Conservation (phyloP, 768 basidiomycete genomes). For the Tremella fuciformis region DNA sequence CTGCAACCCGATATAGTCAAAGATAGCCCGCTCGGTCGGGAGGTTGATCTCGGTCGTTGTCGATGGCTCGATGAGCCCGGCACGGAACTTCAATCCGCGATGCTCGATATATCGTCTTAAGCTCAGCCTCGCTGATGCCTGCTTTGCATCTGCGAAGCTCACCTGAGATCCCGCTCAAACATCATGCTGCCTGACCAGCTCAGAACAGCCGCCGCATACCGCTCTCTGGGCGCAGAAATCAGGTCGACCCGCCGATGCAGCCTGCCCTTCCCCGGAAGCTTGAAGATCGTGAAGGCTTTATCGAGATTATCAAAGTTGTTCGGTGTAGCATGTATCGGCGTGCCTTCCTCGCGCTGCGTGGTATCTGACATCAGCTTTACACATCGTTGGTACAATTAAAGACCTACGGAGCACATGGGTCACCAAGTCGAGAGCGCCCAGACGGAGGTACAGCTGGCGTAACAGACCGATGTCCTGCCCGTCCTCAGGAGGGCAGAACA, state of each 20-base stretch:
- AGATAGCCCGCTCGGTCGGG: constrained; percentile 48
- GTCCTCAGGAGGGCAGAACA: constrained; percentile 68
- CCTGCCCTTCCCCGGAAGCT: constrained; percentile 58
- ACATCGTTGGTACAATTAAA: neutral
- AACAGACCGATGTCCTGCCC: constrained; percentile 63
- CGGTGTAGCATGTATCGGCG: constrained; percentile 25
- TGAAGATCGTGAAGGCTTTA: constrained; percentile 77
- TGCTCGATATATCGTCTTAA: neutral
- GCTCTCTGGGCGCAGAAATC: constrained; percentile 70
- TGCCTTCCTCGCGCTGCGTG: constrained; percentile 44
- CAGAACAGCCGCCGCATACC: constrained; percentile 83
- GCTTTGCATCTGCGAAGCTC: neutral
- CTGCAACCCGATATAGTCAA: constrained; percentile 37
- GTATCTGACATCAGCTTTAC: constrained; percentile 59
- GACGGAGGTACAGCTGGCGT: constrained; percentile 58
- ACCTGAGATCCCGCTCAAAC: constrained; percentile 76
- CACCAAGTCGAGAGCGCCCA: constrained; percentile 57
- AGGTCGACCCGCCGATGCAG: constrained; percentile 74
- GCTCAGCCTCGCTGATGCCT: neutral
- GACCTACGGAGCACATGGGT: constrained; percentile 80
- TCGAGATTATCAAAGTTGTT: constrained; percentile 77
- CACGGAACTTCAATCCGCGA: constrained; percentile 41
- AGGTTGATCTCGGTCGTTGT: constrained; percentile 45
- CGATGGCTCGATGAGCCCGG: constrained; percentile 31
- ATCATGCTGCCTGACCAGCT: constrained; percentile 91